Conservation (phyloP, 2,329 filamentous ascomycete species). For the Blastomyces emzantsi region DNA sequence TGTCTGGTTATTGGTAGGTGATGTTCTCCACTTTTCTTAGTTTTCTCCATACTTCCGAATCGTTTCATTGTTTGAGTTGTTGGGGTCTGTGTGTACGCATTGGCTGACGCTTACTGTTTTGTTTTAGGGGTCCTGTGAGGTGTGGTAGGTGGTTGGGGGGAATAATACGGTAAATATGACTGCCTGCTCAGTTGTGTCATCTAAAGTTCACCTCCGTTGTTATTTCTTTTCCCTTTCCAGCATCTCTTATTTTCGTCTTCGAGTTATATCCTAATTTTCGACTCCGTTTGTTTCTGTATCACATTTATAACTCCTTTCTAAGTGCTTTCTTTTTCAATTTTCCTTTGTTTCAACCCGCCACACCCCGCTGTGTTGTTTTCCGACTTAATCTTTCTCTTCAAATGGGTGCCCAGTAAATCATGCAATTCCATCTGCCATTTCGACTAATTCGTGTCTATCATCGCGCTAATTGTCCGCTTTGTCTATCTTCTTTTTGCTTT, state of each 20-base stretch:
- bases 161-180: background rate
- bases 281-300: too few species aligned
- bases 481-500: background rate
- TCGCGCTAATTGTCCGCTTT: background rate
- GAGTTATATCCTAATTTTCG: background rate
- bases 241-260: background rate
- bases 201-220: background rate
- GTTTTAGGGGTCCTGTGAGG: background rate
- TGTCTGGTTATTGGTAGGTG: slow-evolving; percentile 2
- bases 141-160: background rate
- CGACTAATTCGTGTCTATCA: too few species aligned
- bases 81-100: background rate
- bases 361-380: background rate
- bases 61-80: background rate
- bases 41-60: too few species aligned
- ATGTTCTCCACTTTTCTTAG: background rate
- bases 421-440: background rate
- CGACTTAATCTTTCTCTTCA: background rate
- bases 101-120: background rate
- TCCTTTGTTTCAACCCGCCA: background rate
- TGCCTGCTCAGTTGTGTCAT: too few species aligned
- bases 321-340: too few species aligned
- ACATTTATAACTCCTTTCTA: too few species aligned
- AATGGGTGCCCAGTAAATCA: background rate
- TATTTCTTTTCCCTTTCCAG: background rate